Base-by-base conservation (phyloP, 805 yeast genomes). In the Hanseniaspora valbyensis region DNA sequence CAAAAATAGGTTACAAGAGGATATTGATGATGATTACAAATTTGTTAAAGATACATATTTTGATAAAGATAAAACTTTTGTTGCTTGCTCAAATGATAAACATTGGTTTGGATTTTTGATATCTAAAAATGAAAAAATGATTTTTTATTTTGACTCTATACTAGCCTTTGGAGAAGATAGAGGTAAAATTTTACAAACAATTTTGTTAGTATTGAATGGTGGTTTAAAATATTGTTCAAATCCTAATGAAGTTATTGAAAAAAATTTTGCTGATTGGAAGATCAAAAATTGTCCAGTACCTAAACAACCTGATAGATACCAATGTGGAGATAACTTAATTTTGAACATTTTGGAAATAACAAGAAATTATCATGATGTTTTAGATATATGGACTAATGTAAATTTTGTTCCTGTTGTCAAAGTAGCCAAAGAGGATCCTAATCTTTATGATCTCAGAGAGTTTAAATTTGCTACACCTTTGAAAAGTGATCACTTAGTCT, bases 211-310 rank as follows among this genome's bases (percentile, higher is more conserved):
- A 24, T 10, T 38, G 19, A 38, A 38, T n/a, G 42, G 29, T 22
- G 42, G 42, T 13, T 21, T 38, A n/a, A 10, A 38, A 10, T n/a
- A n/a, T 7, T 19, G 16, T 22, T 4, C 5, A 38, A 22, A 9
- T 22, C 10, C 29, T 21, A 21, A 28, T 22, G 42, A 22, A 7
- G 6, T 38, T 4, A 22, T 38, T 21, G 29, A 21, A 24, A 10
- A 22, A 24, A 38, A 38, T 7, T 38, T 38, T 38, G 7, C 18
- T 7, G 16, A 38, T 22, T 38, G 42, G 42, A 38, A 38, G 21
- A 38, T 38, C 18, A 38, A 38, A 38, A 38, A 38, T 21, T 38
- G 42, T 38, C 42, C 42, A 13, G 42, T 38, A 4, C 42, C 42
- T 9, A 38, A 38, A 24, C 42, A 38, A n/a, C 42, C 29, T 6